Evolutionary conservation across 2,329 filamentous ascomycete species (phyloP).

Genomic region (Colletotrichum higginsianum): DNA sequence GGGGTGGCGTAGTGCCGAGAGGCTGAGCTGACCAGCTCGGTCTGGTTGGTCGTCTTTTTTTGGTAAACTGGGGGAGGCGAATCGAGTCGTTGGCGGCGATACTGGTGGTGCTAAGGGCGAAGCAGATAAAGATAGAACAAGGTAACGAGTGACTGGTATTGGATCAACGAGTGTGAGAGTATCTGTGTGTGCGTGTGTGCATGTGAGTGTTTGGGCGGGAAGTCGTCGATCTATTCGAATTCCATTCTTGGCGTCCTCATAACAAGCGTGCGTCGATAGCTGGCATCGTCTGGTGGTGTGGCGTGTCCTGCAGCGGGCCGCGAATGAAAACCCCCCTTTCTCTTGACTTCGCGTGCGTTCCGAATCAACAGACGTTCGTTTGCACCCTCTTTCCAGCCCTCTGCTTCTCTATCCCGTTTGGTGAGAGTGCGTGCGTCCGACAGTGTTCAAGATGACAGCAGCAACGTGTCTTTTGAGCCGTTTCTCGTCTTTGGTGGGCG

Average conservation of each 20-base stretch:
- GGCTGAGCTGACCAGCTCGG: slow-evolving; percentile 34
- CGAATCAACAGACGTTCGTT: slow-evolving; percentile 9
- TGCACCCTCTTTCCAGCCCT: background rate
- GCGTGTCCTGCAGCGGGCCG: slow-evolving; percentile 36
- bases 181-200: slow-evolving; percentile 6
- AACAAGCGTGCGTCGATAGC: slow-evolving; percentile 19
- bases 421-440: background rate
- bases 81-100: slow-evolving; percentile 24
- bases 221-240: slow-evolving; percentile 40
- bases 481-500: slow-evolving; percentile 37
- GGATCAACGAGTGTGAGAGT: slow-evolving; percentile 30
- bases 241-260: slow-evolving; percentile 41
- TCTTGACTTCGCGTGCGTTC: slow-evolving; percentile 1
- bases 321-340: slow-evolving; percentile 12
- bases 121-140: slow-evolving; percentile 31
- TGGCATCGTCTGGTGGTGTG: slow-evolving; percentile 35
- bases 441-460: too few relatives aligned
- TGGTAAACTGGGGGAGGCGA: slow-evolving; percentile 37
- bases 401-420: background rate
- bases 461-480: slow-evolving; percentile 29
- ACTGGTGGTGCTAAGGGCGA: slow-evolving; percentile 20
- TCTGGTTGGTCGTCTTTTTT: slow-evolving; percentile 19
- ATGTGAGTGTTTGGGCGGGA: slow-evolving; percentile 19
- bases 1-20: slow-evolving; percentile 47
- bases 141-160: slow-evolving; percentile 36